A percentile compares a stretch with the other conserved stretches of the same genome.
These are phyloP conservation scores for Diatrype stigma DNA, from an alignment of 2,329 filamentous ascomycete species.

Conservation along the genomic window DNA sequence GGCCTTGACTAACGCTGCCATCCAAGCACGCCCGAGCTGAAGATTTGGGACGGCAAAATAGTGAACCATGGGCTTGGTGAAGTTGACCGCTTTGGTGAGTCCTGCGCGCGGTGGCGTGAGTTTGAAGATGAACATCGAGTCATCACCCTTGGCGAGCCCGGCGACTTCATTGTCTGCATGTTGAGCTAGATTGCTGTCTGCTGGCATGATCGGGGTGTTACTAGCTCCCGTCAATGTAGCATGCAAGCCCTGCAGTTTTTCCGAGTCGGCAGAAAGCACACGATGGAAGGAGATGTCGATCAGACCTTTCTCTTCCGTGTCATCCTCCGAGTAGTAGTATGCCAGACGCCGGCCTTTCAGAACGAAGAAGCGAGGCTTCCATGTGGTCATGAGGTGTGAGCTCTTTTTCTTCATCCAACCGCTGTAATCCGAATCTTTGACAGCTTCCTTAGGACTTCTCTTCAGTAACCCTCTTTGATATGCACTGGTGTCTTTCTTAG, in stretches of 20 bases:
- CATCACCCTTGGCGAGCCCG: slow-evolving; percentile 44
- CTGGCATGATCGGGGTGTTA: slow-evolving; percentile 54
- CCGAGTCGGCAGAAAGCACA: slow-evolving; percentile 90
- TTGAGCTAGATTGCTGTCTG: slow-evolving; percentile 42
- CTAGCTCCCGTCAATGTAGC: slow-evolving; percentile 89
- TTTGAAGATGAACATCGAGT: slow-evolving; percentile 95
- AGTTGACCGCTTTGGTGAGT: slow-evolving; percentile 86
- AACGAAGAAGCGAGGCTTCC: slow-evolving; percentile 96
- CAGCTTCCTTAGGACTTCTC: slow-evolving; percentile 76
- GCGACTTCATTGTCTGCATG: slow-evolving; percentile 39
- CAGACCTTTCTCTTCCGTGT: slow-evolving; percentile 87
- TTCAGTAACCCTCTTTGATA: slow-evolving; percentile 84
- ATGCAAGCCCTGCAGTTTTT: slow-evolving; percentile 84
- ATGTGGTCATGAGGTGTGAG: slow-evolving; percentile 91
- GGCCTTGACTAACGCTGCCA: slow-evolving; percentile 98
- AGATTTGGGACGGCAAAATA: slow-evolving; percentile 95
- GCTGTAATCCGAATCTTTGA: slow-evolving; percentile 82
- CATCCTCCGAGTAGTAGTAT: slow-evolving; percentile 93
- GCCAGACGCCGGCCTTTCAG: slow-evolving; percentile 85
- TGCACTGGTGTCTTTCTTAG: slow-evolving; percentile 94
- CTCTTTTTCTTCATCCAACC: slow-evolving; percentile 99
- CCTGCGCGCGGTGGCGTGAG: slow-evolving; percentile 86
- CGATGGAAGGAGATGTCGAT: slow-evolving; percentile 98
- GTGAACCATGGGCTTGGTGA: slow-evolving; percentile 95
- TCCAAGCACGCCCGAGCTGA: slow-evolving; percentile 87